Percentiles rank a stretch among this genome's conserved stretches.
phyloP scores from a whole-genome alignment of 306 rosid species.

The Pyrus betulifolia region DNA sequence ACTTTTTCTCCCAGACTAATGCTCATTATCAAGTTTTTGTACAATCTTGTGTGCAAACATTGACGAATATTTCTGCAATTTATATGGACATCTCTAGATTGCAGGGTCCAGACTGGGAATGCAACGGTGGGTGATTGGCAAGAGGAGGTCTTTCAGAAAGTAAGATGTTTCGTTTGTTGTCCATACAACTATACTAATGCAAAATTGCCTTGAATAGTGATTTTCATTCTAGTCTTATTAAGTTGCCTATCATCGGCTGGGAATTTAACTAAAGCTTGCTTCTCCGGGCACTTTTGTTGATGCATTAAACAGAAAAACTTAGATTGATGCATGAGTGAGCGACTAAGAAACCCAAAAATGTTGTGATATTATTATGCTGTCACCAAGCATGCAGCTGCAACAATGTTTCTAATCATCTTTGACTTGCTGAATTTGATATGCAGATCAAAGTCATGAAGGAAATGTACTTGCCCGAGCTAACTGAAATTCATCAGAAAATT shows the following conservation, averaged over 20 bases:
- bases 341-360: too few relatives aligned
- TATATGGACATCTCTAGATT: slow-evolving; percentile 65
- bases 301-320: background rate
- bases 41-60: too few relatives aligned
- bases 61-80: background rate
- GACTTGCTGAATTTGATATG: slow-evolving; percentile 16
- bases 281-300: background rate
- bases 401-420: background rate
- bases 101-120: slow-evolving; percentile 62
- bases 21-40: too few relatives aligned
- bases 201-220: too few relatives aligned
- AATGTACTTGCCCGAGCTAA: slow-evolving; percentile 45
- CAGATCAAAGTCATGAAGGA: slow-evolving; percentile 74
- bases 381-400: background rate
- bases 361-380: too few relatives aligned
- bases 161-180: slow-evolving; percentile 18
- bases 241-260: background rate
- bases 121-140: slow-evolving; percentile 73
- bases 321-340: background rate
- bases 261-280: background rate
- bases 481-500: slow-evolving; percentile 53
- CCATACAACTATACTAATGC: background rate
- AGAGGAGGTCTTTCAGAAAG: slow-evolving; percentile 79
- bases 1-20: background rate
- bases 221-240: background rate